Base-by-base conservation (phyloP, 2,329 filamentous ascomycete species). In the Dactylellina parvicollis region DNA sequence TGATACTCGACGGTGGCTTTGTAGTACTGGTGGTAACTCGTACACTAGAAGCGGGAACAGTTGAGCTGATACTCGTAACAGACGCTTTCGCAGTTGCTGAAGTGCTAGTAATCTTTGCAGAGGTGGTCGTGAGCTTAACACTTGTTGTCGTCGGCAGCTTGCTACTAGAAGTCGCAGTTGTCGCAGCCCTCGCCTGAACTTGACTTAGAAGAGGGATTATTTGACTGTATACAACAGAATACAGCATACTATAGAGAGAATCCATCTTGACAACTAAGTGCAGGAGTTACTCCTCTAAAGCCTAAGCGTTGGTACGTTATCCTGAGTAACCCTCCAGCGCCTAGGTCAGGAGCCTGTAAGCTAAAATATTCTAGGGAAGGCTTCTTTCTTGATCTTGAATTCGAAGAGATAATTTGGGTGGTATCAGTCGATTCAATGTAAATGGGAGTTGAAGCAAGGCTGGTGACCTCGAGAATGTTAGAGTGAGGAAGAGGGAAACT, bases 21-120 rank as follows among this genome's bases (percentile, higher is more conserved):
- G n/a, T 24, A 8, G 52, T 44, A 47, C 16, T 40, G 20, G 61
- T 56, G 38, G 52, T 67, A 9, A 46, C 42, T 42, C 49, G 36
- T 26, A 71, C 66, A 30, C 38, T 71, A 2, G 56, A 62, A 47
- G 66, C 52, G 18, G 66, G 66, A 34, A 65, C 66, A 2, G 66
- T 72, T 9, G 66, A 72, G 22, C 30, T 47, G 8, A 64, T 42
- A 26, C 28, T 57, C 3, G 57, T 57, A 14, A 72, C 30, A 14
- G 57, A 57, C 2, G 66, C 57, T 18, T 64, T 64, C 1, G 16
- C 44, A 9, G 66, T 64, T 2, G 47, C 66, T 4, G 66, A 56
- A 57, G 56, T 71, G 3, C 22, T 71, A 3, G 38, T 36, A 20
- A 64, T 24, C 14, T 44, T 44, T 9, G 22, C 55, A 1, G 55